Conservation (phyloP, 1,284 basidiomycete species). For the Ustilago curta region DNA sequence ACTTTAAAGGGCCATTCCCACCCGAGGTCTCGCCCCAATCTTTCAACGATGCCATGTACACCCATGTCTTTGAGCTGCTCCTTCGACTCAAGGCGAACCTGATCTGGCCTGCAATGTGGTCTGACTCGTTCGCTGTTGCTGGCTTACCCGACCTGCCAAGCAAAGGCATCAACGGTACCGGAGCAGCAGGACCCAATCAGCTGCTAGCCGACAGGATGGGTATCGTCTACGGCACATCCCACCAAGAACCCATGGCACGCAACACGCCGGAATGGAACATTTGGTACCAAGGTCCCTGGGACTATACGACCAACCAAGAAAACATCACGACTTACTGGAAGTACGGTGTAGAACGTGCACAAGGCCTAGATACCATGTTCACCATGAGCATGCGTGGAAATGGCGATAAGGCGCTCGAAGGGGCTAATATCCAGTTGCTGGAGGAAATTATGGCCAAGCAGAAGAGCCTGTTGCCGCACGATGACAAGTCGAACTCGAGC, state of each 20-base stretch:
- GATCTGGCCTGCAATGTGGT: constrained; percentile 73
- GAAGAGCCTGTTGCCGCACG: constrained; percentile 73
- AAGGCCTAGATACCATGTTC: constrained; percentile 75
- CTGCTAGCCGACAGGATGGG: constrained; percentile 77
- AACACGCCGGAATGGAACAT: constrained; percentile 73
- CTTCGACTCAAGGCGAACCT: constrained; percentile 79
- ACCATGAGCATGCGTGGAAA: constrained; percentile 78
- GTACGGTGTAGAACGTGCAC: constrained; percentile 74
- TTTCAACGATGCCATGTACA: constrained; percentile 78
- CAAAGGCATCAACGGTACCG: constrained; percentile 17
- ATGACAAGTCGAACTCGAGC: constrained; percentile 71
- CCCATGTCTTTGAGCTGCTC: constrained; percentile 75
- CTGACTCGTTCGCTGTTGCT: constrained; percentile 77
- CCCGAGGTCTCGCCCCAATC: constrained; percentile 70
- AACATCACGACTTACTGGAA: constrained; percentile 76
- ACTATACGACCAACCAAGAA: constrained; percentile 74
- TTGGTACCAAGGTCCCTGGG: constrained; percentile 75
- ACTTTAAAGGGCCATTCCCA: constrained; percentile 78
- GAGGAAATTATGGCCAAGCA: constrained; percentile 75
- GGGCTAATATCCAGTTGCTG: constrained; percentile 30
- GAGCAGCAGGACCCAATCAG: constrained; percentile 73
- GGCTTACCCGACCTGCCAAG: constrained; percentile 70
- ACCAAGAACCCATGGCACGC: constrained; percentile 70
- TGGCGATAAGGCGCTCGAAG: constrained; percentile 70
- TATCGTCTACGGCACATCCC: constrained; percentile 75